Conservation (phyloP, 495 filamentous ascomycete species). For the Clavariopsis aquatica region DNA sequence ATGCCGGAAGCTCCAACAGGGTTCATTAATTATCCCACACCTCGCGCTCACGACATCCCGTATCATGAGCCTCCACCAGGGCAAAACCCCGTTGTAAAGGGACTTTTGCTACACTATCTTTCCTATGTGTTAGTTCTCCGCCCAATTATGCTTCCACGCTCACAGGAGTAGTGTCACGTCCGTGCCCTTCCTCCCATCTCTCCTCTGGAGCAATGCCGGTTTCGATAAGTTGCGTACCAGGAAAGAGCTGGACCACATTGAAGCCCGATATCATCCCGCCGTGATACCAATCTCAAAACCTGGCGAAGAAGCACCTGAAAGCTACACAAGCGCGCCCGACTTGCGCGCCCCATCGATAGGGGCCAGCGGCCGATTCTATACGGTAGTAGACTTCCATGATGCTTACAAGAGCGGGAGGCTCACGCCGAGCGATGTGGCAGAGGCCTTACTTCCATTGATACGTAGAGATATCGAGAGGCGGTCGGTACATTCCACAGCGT, state of each 20-base stretch:
- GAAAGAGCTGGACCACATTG: slow-evolving; percentile 58
- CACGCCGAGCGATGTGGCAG: slow-evolving; percentile 70
- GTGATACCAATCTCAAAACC: slow-evolving; percentile 65
- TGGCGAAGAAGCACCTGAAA: slow-evolving; percentile 32
- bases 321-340: slow-evolving; percentile 25
- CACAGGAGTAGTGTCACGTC: slow-evolving; percentile 53
- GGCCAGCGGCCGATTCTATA: slow-evolving; percentile 52
- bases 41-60: slow-evolving; percentile 32
- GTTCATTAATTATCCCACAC: slow-evolving; percentile 36
- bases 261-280: slow-evolving; percentile 76
- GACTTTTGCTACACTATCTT: slow-evolving; percentile 34
- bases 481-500: slow-evolving; percentile 66
- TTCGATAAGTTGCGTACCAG: slow-evolving; percentile 64
- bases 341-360: slow-evolving; percentile 34
- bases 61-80: slow-evolving; percentile 36
- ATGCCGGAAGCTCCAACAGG: slow-evolving; percentile 4
- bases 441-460: slow-evolving; percentile 70
- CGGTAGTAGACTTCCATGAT: slow-evolving; percentile 73
- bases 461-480: slow-evolving; percentile 54
- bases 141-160: not conserved
- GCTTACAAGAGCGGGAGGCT: slow-evolving; percentile 66
- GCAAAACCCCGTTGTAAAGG: slow-evolving; percentile 41
- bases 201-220: slow-evolving; percentile 75
- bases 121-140: slow-evolving; percentile 35
- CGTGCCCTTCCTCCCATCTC: slow-evolving; percentile 55